These are phyloP conservation scores for Crithidia bombi DNA, from an alignment of 208 protist species.

Conservation along the genomic window DNA sequence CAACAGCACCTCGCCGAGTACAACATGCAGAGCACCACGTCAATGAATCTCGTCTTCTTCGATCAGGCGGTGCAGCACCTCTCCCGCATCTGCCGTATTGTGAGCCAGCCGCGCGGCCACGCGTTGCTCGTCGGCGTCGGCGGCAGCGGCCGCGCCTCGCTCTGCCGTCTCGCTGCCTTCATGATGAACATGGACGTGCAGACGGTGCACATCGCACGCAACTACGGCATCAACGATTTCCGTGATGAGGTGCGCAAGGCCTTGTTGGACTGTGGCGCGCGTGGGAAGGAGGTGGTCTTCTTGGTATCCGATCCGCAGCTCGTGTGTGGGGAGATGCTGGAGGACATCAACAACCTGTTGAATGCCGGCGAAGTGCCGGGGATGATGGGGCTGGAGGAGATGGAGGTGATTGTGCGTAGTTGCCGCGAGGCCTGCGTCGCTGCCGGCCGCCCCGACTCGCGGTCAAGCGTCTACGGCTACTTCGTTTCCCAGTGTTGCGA, in stretches of 20 bases:
- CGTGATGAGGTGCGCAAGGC: slow-evolving; percentile 94
- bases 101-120: slow-evolving; percentile 96
- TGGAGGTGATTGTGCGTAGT: slow-evolving; percentile 91
- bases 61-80: slow-evolving; percentile 96
- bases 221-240: slow-evolving; percentile 94
- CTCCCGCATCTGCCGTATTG: slow-evolving; percentile 94
- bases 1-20: slow-evolving; percentile 92
- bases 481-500: slow-evolving; percentile 94
- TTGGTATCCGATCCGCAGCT: slow-evolving; percentile 96
- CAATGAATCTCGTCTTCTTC: slow-evolving; percentile 97
- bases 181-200: slow-evolving; percentile 93
- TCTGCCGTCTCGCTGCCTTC: slow-evolving; percentile 93
- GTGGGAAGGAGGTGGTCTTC: slow-evolving; percentile 92
- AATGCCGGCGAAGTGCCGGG: slow-evolving; percentile 97
- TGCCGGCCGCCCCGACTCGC: slow-evolving; percentile 87
- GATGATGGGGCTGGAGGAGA: slow-evolving; percentile 95
- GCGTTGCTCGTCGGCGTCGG: slow-evolving; percentile 97
- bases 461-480: slow-evolving; percentile 87
- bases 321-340: slow-evolving; percentile 93
- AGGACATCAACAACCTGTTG: slow-evolving; percentile 98
- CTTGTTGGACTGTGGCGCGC: slow-evolving; percentile 78
- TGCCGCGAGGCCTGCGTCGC: slow-evolving; percentile 69
- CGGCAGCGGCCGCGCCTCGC: slow-evolving; percentile 95
- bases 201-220: slow-evolving; percentile 87
- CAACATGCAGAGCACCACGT: slow-evolving; percentile 85